Conservation (phyloP, 352 stramenopile genomes). For the Phytophthora citrophthora region DNA sequence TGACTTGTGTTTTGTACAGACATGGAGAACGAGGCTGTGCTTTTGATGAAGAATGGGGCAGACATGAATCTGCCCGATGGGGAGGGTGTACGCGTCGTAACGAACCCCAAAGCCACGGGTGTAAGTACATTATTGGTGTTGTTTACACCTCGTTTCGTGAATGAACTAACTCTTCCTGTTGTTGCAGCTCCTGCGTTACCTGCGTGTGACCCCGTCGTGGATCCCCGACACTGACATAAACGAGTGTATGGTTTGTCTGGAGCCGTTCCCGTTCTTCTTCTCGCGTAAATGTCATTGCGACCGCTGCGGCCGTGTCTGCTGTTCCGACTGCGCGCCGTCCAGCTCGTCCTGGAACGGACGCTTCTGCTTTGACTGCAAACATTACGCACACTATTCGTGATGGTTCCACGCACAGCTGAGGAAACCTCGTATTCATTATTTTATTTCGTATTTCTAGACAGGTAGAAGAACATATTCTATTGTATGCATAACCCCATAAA, state of each 20-base stretch:
- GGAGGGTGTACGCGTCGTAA: conserved; percentile 61
- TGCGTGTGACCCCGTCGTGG: conserved; percentile 65
- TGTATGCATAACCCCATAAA: conserved; percentile 17
- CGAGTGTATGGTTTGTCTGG: conserved; percentile 77
- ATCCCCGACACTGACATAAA: conserved; percentile 63
- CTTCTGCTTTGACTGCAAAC: conserved; percentile 83
- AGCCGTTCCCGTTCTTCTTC: conserved; percentile 77
- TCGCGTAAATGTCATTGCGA: conserved; percentile 77
- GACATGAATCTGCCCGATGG: conserved; percentile 77
- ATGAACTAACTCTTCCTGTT: conserved; percentile 9
- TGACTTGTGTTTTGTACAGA: conserved; percentile 32
- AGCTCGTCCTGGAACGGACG: conserved; percentile 75
- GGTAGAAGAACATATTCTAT: conserved; percentile 1
- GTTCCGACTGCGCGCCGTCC: conserved; percentile 71
- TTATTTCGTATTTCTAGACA: conserved; percentile 27
- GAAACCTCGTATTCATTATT: conserved; percentile 16
- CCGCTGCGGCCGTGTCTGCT: conserved; percentile 79
- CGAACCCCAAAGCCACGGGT: conserved; percentile 61
- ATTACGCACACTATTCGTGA: conserved; percentile 66
- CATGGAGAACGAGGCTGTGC: conserved; percentile 62
- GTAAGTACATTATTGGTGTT: conserved; percentile 28
- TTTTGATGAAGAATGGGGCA: conserved; percentile 68
- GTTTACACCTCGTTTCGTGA: not conserved
- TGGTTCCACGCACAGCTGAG: not conserved
- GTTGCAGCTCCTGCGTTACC: conserved; percentile 55